phyloP scores from a whole-genome alignment of 371 early-diverging fungal species.

The Mortierella sp. region DNA sequence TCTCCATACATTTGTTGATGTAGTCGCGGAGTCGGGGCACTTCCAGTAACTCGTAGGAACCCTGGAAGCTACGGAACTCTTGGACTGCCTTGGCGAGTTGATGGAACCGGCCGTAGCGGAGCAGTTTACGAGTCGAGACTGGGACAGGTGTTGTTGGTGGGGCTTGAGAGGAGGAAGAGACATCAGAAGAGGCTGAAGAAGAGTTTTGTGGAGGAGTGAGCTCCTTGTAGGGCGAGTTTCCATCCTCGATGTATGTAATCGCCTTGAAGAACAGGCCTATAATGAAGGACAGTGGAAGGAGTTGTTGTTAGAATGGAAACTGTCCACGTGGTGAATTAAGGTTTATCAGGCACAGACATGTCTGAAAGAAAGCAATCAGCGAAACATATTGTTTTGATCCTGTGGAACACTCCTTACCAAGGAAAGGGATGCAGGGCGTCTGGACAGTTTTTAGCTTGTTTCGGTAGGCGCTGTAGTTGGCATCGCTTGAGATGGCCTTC shows the following conservation, averaged over 20 bases:
- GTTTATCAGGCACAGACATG: not conserved
- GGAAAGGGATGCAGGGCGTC: slow-evolving; percentile 93
- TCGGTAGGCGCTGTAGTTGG: slow-evolving; percentile 88
- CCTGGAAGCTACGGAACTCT: slow-evolving; percentile 46
- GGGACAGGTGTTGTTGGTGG: slow-evolving; percentile 19
- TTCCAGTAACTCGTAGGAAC: slow-evolving; percentile 42
- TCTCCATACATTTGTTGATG: slow-evolving; percentile 39
- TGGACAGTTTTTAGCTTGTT: slow-evolving; percentile 85
- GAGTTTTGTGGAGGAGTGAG: slow-evolving; percentile 10
- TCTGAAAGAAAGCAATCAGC: not conserved
- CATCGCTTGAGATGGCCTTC: slow-evolving; percentile 80
- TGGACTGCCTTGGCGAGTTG: slow-evolving; percentile 39
- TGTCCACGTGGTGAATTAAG: too few relatives aligned
- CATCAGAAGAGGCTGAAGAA: slow-evolving; percentile 1
- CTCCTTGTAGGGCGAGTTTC: slow-evolving; percentile 79
- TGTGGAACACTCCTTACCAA: slow-evolving; percentile 62
- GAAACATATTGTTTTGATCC: not conserved
- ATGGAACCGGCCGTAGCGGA: slow-evolving; percentile 45
- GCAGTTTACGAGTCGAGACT: slow-evolving; percentile 22
- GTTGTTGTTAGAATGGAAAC: not conserved
- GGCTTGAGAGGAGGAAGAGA: not conserved
- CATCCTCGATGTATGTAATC: slow-evolving; percentile 93
- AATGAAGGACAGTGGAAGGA: not conserved
- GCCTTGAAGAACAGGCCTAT: slow-evolving; percentile 80
- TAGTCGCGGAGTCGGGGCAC: slow-evolving; percentile 45